These are phyloP conservation scores for Harringtonia lauricola DNA, from an alignment of 2,329 filamentous ascomycete species.

Conservation along the genomic window DNA sequence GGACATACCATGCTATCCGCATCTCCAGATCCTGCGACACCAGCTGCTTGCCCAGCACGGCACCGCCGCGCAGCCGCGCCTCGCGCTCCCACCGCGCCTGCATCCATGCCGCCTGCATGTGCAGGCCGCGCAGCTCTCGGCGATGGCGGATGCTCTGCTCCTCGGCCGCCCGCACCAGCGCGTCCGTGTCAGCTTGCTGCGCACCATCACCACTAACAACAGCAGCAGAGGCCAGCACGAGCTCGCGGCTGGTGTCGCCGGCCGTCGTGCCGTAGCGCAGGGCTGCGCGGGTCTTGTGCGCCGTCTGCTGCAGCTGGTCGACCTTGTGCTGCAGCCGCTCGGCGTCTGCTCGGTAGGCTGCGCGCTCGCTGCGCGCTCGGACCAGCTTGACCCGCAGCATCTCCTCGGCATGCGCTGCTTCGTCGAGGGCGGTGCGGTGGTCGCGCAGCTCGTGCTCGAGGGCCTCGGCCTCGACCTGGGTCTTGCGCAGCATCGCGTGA, in stretches of 20 bases:
- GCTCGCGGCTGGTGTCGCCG: conserved; percentile 5
- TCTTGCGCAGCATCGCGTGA: conserved; percentile 48
- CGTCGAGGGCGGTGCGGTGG: conserved; percentile 54
- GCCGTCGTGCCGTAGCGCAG: conserved; percentile 10
- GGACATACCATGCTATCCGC: conserved; percentile 78
- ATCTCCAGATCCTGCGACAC: conserved; percentile 70
- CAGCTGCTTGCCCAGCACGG: conserved; percentile 80
- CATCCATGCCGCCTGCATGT: conserved; percentile 86
- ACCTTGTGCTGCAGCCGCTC: conserved; percentile 44
- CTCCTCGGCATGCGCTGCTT: conserved; percentile 42
- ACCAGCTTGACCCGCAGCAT: conserved; percentile 58
- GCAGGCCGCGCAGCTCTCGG: conserved; percentile 70
- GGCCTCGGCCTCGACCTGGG: conserved; percentile 53
- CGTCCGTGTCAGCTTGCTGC: conserved; percentile 41
- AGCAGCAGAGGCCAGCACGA: conserved; percentile 17
- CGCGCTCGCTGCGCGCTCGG: conserved; percentile 55
- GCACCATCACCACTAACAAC: conserved; percentile 11
- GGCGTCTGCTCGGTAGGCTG: conserved; percentile 39
- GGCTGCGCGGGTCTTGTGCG: conserved; percentile 22
- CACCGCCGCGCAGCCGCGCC: conserved; percentile 64
- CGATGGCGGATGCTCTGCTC: conserved; percentile 58
- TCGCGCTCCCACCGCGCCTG: conserved; percentile 73
- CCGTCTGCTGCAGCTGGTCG: conserved; percentile 30
- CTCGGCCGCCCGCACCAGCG: conserved; percentile 45
- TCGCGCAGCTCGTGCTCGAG: conserved; percentile 63